Conservation (phyloP, 2,329 filamentous ascomycete genomes). For the Fusarium hainanense region DNA sequence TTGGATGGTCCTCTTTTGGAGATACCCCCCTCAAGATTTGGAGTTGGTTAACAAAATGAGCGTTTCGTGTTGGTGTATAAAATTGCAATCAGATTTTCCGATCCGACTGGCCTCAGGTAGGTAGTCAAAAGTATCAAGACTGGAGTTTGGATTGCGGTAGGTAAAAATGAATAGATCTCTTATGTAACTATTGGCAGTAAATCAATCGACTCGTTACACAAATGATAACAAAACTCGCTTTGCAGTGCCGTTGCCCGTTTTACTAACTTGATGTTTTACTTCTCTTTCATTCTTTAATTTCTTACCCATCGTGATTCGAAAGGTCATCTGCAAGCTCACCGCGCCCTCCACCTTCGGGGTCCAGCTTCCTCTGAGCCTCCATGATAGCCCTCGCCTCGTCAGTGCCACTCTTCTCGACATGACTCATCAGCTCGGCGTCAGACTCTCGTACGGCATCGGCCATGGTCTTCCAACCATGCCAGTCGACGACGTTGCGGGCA, state of each 20-base stretch:
- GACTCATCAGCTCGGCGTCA: slow-evolving; percentile 42
- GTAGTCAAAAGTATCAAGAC: neutral
- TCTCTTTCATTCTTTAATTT: neutral
- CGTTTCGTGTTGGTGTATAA: neutral
- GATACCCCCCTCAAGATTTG: neutral
- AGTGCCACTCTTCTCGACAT: slow-evolving; percentile 40
- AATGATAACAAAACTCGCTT: neutral
- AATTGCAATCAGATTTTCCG: neutral
- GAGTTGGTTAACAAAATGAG: neutral
- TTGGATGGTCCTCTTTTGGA: neutral
- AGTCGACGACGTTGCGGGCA: slow-evolving; percentile 52
- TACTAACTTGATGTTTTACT: neutral
- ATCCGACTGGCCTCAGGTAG: slow-evolving; percentile 3
- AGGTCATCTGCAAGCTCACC: neutral
- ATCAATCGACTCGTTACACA: slow-evolving; percentile 2
- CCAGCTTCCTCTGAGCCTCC: slow-evolving; percentile 26
- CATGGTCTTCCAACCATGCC: slow-evolving; percentile 48
- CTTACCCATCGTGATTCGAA: neutral
- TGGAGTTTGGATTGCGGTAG: neutral
- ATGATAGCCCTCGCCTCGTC: slow-evolving; percentile 31
- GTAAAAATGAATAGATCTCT: slow-evolving; percentile 12
- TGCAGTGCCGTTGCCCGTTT: neutral
- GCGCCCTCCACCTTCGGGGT: slow-evolving; percentile 26
- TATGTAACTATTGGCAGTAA: slow-evolving; percentile 1
- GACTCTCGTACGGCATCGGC: slow-evolving; percentile 43